Evolutionary conservation across 371 early-diverging fungal species (phyloP).

Genomic region (Chytridium lagenaria): DNA sequence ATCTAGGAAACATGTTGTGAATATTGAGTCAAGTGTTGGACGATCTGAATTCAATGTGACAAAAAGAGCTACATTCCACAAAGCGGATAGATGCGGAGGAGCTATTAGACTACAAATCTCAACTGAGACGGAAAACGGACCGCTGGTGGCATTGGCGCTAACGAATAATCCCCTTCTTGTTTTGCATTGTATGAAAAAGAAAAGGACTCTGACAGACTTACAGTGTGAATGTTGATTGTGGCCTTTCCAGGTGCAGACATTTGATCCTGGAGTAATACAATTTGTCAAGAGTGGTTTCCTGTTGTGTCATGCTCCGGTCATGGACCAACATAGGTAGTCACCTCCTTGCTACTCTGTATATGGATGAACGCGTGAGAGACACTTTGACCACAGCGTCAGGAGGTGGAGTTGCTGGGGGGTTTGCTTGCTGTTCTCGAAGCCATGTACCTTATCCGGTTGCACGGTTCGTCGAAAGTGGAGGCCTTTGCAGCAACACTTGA

Average conservation of each 20-base stretch:
- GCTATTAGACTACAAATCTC: too few species aligned
- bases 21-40: too few species aligned
- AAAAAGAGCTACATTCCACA: too few species aligned
- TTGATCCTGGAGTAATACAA: not conserved
- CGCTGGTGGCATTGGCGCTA: not conserved
- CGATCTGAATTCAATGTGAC: too few species aligned
- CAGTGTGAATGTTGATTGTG: constrained; percentile 1
- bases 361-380: constrained; percentile 81
- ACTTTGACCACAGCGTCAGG: constrained; percentile 36
- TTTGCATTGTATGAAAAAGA: not conserved
- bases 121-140: too few species aligned
- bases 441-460: constrained; percentile 88
- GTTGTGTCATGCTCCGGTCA: constrained; percentile 92
- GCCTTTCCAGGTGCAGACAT: not conserved
- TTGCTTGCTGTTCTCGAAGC: constrained; percentile 78
- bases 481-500: constrained; percentile 76
- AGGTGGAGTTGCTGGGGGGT: constrained; percentile 29
- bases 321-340: constrained; percentile 88
- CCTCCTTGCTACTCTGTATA: constrained; percentile 87
- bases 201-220: not conserved
- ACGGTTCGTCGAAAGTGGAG: constrained; percentile 75
- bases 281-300: constrained; percentile 56
- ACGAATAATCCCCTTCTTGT: not conserved
- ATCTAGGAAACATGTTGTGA: constrained; percentile 27
- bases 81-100: too few species aligned